phyloP scores from a whole-genome alignment of 176 grass and related monocot species.

The Carex kokanica region DNA sequence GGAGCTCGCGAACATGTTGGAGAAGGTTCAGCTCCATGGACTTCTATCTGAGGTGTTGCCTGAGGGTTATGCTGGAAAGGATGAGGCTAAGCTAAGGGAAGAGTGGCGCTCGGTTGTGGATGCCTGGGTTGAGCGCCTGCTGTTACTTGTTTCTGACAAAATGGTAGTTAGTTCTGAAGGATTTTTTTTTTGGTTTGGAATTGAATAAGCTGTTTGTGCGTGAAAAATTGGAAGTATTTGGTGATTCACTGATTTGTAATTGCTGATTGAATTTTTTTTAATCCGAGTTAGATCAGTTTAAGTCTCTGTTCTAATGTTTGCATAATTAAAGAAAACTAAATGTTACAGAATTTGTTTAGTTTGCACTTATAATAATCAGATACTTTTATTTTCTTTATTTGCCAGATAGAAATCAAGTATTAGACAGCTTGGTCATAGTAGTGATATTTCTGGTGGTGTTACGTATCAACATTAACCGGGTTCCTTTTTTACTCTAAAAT shows the following conservation, averaged over 20 bases:
- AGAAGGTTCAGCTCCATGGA: slow-evolving; percentile 32
- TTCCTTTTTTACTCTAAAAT: not conserved
- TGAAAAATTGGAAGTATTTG: not conserved
- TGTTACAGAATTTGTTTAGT: not conserved
- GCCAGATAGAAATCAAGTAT: too few relatives aligned
- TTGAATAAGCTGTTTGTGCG: not conserved
- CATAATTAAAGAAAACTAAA: not conserved
- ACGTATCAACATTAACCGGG: not conserved
- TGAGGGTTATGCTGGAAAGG: not conserved
- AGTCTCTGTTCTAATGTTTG: not conserved
- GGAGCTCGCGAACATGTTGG: slow-evolving; percentile 21
- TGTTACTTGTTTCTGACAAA: slow-evolving; percentile 29
- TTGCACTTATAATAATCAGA: not conserved
- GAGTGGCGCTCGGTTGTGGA: slow-evolving; percentile 38
- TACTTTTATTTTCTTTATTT: too few relatives aligned
- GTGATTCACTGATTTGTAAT: not conserved
- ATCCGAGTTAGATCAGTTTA: not conserved
- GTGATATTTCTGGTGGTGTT: slow-evolving; percentile 8
- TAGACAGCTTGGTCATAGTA: not conserved
- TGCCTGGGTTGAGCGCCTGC: slow-evolving; percentile 37
- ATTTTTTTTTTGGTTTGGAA: not conserved
- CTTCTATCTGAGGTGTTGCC: slow-evolving; percentile 33
- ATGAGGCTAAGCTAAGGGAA: slow-evolving; percentile 24
- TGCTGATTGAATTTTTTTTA: not conserved
- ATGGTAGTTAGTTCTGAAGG: slow-evolving; percentile 27